Evolutionary conservation across 2,329 filamentous ascomycete genomes (phyloP), one percentile per base, ranked within the genome.

Genomic region (Fusarium sublunatum): DNA sequence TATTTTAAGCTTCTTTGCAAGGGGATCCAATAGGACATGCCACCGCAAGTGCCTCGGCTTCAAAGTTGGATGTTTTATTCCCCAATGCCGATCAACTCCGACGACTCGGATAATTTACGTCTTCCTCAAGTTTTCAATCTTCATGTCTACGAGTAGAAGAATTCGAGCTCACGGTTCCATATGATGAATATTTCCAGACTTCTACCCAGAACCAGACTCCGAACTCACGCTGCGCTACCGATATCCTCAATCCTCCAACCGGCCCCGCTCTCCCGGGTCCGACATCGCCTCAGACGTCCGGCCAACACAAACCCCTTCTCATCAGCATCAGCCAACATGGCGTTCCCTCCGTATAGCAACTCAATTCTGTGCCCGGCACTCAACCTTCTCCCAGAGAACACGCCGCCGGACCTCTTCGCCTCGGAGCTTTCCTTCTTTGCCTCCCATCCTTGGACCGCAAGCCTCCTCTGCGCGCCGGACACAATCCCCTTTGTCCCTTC

Each of bases 361-460:
- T 73, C 74, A 58, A 53, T 76, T 26, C 46, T 76, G 53, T 71
- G 71, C 44, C 75, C 75, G 4, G 48, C 59, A 8, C 70, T 77
- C 41, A 61, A 68, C 46, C 54, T 76, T 28, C 19, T 56, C 26
- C 73, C 76, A 6, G 52, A 70, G 10, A 56, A 70, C 35, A 69
- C 72, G 9, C 67, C 70, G 0, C 57, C 65, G 1, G 48, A 53
- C 35, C 68, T 76, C 15, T 74, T 72, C 56, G 38, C 65, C 26
- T 64, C 64, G 12, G 70, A 73, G 40, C 41, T 75, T 25, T 47
- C 62, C 31, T 70, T 76, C 67, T 78, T 79, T 68, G 59, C 56
- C 43, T 70, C 74, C 1, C 67, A 76, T 28, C 72, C 76, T 7
- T 79, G 77, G 77, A 77, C 74, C 40, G 68, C 72, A 31, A 46